Evolutionary conservation across 75 land plant genomes (phyloP).

Genomic region (Isoetes taiwanensis): DNA sequence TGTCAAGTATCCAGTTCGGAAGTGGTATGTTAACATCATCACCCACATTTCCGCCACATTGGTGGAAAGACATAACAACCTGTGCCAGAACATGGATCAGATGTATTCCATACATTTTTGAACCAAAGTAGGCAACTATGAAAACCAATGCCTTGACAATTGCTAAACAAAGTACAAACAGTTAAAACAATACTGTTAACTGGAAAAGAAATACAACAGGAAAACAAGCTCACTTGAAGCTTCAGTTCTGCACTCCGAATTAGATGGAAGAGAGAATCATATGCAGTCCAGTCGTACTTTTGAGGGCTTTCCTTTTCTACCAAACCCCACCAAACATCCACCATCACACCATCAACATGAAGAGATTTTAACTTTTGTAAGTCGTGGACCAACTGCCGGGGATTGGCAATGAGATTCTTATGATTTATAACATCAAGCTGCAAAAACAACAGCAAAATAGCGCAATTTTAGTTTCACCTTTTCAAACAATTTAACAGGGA

Average conservation of each 20-base stretch:
- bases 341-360: conserved; percentile 88
- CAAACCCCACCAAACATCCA: conserved; percentile 99
- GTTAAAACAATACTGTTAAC: too few species aligned
- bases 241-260: conserved; percentile 59
- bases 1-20: conserved; percentile 86
- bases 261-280: conserved; percentile 59
- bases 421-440: conserved; percentile 63
- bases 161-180: too few species aligned
- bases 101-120: too few species aligned
- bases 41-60: conserved; percentile 97
- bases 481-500: not conserved
- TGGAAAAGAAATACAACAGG: not conserved
- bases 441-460: not conserved
- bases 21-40: conserved; percentile 82
- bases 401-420: conserved; percentile 64
- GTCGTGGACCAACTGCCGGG: conserved; percentile 42
- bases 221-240: conserved; percentile 37
- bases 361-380: conserved; percentile 48
- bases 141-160: conserved; percentile 46
- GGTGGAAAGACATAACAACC: conserved; percentile 99
- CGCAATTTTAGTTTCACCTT: too few species aligned
- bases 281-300: conserved; percentile 81
- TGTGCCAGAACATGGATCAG: too few species aligned
- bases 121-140: too few species aligned
- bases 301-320: conserved; percentile 81